phyloP scores from a whole-genome alignment of 1,284 basidiomycete species.

The Sanghuangporus baumii region DNA sequence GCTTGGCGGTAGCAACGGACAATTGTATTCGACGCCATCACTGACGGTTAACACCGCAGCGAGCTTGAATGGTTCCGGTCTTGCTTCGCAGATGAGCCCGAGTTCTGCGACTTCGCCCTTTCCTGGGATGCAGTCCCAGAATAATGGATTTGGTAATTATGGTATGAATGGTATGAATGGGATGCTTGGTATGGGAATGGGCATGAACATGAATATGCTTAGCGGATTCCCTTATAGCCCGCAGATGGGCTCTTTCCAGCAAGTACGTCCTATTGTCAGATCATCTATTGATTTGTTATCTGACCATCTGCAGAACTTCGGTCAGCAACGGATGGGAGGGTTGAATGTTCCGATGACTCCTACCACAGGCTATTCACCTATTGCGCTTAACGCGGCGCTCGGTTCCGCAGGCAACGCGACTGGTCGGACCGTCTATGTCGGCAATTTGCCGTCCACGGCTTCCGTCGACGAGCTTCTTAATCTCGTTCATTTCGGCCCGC shows the following conservation, averaged over 20 bases:
- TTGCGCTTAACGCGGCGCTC: slow-evolving; percentile 58
- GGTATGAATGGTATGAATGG: slow-evolving; percentile 68
- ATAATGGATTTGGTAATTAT: slow-evolving; percentile 57
- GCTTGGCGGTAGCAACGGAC: slow-evolving; percentile 24
- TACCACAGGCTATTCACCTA: slow-evolving; percentile 67
- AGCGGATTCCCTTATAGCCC: slow-evolving; percentile 61
- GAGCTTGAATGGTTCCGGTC: slow-evolving; percentile 39
- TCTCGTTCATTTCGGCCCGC: slow-evolving; percentile 95
- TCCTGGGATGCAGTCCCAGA: slow-evolving; percentile 32
- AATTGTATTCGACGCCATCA: slow-evolving; percentile 67
- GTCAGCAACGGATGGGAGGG: slow-evolving; percentile 55
- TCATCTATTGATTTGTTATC: slow-evolving; percentile 6
- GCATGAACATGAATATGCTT: slow-evolving; percentile 45
- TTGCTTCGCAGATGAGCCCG: slow-evolving; percentile 62
- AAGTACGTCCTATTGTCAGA: slow-evolving; percentile 35
- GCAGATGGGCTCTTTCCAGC: slow-evolving; percentile 63
- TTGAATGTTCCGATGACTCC: slow-evolving; percentile 55
- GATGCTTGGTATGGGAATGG: slow-evolving; percentile 54
- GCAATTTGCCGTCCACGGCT: slow-evolving; percentile 93
- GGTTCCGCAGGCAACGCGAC: slow-evolving; percentile 57
- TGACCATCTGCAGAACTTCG: slow-evolving; percentile 30
- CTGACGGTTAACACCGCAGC: slow-evolving; percentile 61
- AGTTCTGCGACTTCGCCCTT: slow-evolving; percentile 40
- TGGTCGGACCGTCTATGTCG: slow-evolving; percentile 94
- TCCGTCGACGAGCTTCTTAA: slow-evolving; percentile 97